Conservation (phyloP, 768 basidiomycete species). For the Cystofilobasidium macerans region DNA sequence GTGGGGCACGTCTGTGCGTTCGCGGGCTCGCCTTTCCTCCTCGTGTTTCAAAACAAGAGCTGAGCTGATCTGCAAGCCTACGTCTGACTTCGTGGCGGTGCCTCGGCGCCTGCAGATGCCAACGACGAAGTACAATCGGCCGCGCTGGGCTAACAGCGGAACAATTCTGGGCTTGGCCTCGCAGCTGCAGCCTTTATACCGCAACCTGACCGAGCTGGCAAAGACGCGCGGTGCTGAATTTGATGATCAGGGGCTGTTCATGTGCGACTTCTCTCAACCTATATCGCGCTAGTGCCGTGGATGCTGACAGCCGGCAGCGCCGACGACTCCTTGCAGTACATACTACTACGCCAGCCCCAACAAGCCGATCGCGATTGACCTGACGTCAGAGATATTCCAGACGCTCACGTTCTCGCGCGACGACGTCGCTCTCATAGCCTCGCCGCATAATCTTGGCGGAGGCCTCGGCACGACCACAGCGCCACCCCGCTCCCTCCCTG, state of each 20-base stretch:
- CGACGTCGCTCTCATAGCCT: not conserved
- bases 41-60: too few relatives aligned
- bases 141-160: slow-evolving; percentile 10
- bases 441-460: not conserved
- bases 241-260: slow-evolving; percentile 13
- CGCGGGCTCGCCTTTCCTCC: too few relatives aligned
- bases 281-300: too few relatives aligned
- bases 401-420: not conserved
- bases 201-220: not conserved
- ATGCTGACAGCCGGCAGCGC: too few relatives aligned
- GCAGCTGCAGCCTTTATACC: not conserved
- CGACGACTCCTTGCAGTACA: too few relatives aligned
- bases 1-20: too few relatives aligned
- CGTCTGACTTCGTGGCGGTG: too few relatives aligned
- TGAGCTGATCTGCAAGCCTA: too few relatives aligned
- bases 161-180: not conserved
- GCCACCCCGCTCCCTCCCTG: not conserved
- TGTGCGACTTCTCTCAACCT: too few relatives aligned
- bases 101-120: too few relatives aligned
- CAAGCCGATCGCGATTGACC: not conserved
- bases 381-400: slow-evolving; percentile 5
- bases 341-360: not conserved
- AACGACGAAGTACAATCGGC: slow-evolving; percentile 5
- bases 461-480: too few relatives aligned
- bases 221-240: not conserved